Conservation (phyloP, 2,329 filamentous ascomycete genomes). For the Sphaerulina populicola region DNA sequence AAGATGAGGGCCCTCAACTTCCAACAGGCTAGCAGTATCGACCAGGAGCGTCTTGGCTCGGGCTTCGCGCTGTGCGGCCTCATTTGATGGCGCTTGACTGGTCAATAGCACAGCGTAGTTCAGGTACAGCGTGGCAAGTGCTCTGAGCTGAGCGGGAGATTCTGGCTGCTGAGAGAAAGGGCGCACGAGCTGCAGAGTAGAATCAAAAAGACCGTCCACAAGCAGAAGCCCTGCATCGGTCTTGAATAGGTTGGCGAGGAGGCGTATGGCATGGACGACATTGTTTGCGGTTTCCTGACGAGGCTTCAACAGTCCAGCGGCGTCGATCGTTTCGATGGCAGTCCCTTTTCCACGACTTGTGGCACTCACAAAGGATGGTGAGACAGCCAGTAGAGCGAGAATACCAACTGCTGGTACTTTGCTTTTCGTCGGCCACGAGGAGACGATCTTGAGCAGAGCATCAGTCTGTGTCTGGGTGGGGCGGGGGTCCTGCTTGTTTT, state of each 20-base stretch:
- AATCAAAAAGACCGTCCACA: conserved; percentile 51
- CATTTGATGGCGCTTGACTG: conserved; percentile 23
- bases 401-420: conserved; percentile 80
- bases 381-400: conserved; percentile 69
- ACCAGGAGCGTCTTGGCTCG: conserved; percentile 29
- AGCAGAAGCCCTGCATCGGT: conserved; percentile 58
- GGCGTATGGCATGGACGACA: conserved; percentile 75
- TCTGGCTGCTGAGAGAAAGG: conserved; percentile 49
- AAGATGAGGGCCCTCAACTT: conserved; percentile 40
- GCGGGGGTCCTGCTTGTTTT: conserved; percentile 41
- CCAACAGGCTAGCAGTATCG: conserved; percentile 28
- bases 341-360: conserved; percentile 46
- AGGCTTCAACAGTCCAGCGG: conserved; percentile 49
- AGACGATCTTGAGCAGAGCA: conserved; percentile 55
- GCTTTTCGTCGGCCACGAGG: conserved; percentile 70
- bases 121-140: conserved; percentile 70
- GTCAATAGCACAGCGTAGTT: conserved; percentile 73
- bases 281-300: conserved; percentile 61
- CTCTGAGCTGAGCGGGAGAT: conserved; percentile 63
- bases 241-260: conserved; percentile 75
- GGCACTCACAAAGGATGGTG: conserved; percentile 56
- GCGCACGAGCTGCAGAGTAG: conserved; percentile 55
- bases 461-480: conserved; percentile 44
- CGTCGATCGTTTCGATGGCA: conserved; percentile 53
- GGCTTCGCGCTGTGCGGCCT: conserved; percentile 26